Conservation (phyloP, 306 rosid genomes). For the Heteromeles arbutifolia region DNA sequence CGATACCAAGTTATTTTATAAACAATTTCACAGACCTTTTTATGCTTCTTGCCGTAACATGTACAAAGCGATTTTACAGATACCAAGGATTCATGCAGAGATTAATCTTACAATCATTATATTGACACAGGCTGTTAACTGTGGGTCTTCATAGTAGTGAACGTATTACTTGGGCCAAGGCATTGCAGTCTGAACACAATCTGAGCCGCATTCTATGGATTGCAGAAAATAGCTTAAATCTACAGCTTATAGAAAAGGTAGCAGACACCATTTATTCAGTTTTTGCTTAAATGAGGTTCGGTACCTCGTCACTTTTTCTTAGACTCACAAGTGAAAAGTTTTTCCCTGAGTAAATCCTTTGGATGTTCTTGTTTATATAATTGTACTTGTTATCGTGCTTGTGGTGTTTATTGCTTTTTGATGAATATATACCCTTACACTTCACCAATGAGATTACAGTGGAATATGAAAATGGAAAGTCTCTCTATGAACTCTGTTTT, state of each 20-base stretch:
- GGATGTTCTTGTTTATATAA: background rate
- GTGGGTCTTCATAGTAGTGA: slow-evolving; percentile 63
- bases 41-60: background rate
- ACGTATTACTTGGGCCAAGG: slow-evolving; percentile 53
- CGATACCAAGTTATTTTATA: background rate
- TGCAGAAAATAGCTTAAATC: slow-evolving; percentile 72
- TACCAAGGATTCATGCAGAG: slow-evolving; percentile 2
- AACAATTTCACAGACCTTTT: background rate
- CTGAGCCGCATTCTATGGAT: slow-evolving; percentile 70
- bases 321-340: background rate
- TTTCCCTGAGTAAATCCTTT: background rate
- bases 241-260: slow-evolving; percentile 87
- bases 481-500: too few relatives aligned
- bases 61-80: background rate
- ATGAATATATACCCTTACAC: background rate
- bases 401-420: background rate
- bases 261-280: background rate
- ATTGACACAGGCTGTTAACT: slow-evolving; percentile 49
- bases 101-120: slow-evolving; percentile 11
- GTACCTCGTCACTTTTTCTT: background rate
- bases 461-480: too few relatives aligned
- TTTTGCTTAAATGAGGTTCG: background rate
- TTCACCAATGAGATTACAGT: background rate
- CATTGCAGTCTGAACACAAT: slow-evolving; percentile 54
- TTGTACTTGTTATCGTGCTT: background rate